A percentile compares a stretch with the other conserved stretches of the same genome.
phyloP scores from a whole-genome alignment of 495 filamentous ascomycete genomes.

The Tetracladium setigerum region DNA sequence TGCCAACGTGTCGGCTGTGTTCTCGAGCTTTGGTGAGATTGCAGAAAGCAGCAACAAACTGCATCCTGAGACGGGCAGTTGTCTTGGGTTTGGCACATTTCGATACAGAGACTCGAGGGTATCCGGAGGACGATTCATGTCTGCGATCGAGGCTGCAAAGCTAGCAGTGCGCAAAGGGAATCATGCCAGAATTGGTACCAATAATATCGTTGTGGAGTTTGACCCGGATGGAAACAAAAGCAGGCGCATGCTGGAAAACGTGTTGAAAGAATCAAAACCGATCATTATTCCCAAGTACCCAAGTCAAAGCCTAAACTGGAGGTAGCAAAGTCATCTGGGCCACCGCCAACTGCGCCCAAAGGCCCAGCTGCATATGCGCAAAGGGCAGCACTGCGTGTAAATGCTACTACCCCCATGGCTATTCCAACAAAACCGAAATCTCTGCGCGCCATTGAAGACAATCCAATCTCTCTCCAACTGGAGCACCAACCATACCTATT shows the following conservation, averaged over 20 bases:
- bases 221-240: slow-evolving; percentile 83
- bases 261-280: slow-evolving; percentile 41
- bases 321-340: slow-evolving; percentile 41
- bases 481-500: slow-evolving; percentile 89
- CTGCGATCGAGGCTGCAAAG: slow-evolving; percentile 71
- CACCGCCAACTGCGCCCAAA: slow-evolving; percentile 77
- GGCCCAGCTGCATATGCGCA: slow-evolving; percentile 45
- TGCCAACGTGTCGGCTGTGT: slow-evolving; percentile 69
- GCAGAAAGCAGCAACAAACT: slow-evolving; percentile 83
- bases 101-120: slow-evolving; percentile 71
- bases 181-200: slow-evolving; percentile 62
- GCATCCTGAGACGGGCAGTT: slow-evolving; percentile 86
- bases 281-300: slow-evolving; percentile 10
- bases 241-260: slow-evolving; percentile 59
- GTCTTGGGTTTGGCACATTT: slow-evolving; percentile 85
- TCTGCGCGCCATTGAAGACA: slow-evolving; percentile 47
- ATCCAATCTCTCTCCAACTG: slow-evolving; percentile 56
- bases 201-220: slow-evolving; percentile 69
- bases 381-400: slow-evolving; percentile 9
- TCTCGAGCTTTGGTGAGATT: slow-evolving; percentile 83
- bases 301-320: slow-evolving; percentile 25
- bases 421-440: slow-evolving; percentile 36
- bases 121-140: slow-evolving; percentile 31
- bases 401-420: slow-evolving; percentile 19
- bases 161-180: slow-evolving; percentile 64